Percentiles rank a stretch among this genome's conserved stretches.
Evolutionary conservation across 2,329 filamentous ascomycete species (phyloP).

Genomic region (Exutisphaerella laricina): DNA sequence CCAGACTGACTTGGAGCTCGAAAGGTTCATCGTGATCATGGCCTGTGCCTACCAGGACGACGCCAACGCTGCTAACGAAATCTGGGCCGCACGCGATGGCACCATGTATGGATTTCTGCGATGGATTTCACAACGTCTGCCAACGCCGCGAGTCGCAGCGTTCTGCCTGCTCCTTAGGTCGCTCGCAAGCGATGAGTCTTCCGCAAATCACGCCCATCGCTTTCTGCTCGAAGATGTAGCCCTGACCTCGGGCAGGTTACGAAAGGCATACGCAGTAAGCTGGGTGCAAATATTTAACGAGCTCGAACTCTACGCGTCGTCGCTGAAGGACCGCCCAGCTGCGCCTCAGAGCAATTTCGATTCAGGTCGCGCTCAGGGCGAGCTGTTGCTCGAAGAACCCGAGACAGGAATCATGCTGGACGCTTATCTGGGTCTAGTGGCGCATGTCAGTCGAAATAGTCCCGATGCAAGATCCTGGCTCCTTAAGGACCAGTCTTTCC

Average conservation of each 20-base stretch:
- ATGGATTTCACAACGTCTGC: conserved; percentile 93
- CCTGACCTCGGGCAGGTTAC: conserved; percentile 56
- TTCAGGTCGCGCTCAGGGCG: conserved; percentile 26
- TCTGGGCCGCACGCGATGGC: conserved; percentile 89
- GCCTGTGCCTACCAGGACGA: conserved; percentile 85
- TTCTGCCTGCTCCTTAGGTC: conserved; percentile 96
- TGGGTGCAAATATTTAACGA: conserved; percentile 93
- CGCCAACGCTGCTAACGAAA: conserved; percentile 75
- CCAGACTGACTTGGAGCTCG: conserved; percentile 55
- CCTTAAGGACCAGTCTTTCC: conserved; percentile 59
- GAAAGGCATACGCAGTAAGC: conserved; percentile 76
- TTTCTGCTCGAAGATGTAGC: conserved; percentile 84
- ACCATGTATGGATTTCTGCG: conserved; percentile 92
- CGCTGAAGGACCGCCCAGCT: conserved; percentile 66
- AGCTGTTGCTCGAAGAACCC: conserved; percentile 62
- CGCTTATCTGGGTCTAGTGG: conserved; percentile 82
- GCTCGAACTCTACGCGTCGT: conserved; percentile 74
- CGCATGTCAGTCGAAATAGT: conserved; percentile 74
- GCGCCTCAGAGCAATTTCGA: conserved; percentile 52
- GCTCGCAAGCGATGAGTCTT: conserved; percentile 74
- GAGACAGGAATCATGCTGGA: conserved; percentile 97
- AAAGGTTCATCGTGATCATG: conserved; percentile 87
- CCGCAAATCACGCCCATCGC: conserved; percentile 76
- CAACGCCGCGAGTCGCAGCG: conserved; percentile 89
- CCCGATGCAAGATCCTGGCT: conserved; percentile 67